Percentiles rank a stretch among this genome's conserved stretches.
These are phyloP conservation scores for Saprolegnia parasitica DNA, from an alignment of 352 stramenopile genomes.

Conservation along the genomic window DNA sequence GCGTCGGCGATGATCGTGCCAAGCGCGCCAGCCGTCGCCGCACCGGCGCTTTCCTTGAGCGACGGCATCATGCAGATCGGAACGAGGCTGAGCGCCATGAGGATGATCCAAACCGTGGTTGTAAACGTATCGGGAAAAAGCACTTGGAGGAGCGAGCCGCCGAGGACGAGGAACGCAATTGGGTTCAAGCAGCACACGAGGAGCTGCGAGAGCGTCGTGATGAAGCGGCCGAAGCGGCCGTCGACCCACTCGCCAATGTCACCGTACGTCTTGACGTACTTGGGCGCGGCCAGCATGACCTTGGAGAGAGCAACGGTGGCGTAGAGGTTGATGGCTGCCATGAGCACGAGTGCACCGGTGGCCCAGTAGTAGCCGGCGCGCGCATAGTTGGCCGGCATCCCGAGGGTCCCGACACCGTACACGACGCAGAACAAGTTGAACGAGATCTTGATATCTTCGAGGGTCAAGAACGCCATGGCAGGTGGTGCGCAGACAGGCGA, in stretches of 20 bases:
- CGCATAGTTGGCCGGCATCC: slow-evolving; percentile 32
- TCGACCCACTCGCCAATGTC: too few relatives aligned
- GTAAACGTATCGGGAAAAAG: slow-evolving; percentile 21
- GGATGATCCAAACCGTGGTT: slow-evolving; percentile 24
- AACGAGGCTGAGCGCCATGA: slow-evolving; percentile 26
- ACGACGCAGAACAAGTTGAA: slow-evolving; percentile 32
- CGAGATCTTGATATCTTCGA: slow-evolving; percentile 31
- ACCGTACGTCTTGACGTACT: slow-evolving; percentile 21
- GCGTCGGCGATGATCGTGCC: slow-evolving; percentile 24
- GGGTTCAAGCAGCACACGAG: slow-evolving; percentile 18
- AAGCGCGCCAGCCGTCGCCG: slow-evolving; percentile 19
- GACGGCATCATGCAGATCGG: slow-evolving; percentile 28
- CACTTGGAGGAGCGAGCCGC: neutral
- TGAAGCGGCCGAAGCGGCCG: slow-evolving; percentile 17
- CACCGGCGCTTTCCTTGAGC: slow-evolving; percentile 27
- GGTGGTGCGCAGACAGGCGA: neutral
- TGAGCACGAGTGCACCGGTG: slow-evolving; percentile 26
- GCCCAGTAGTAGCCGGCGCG: too few relatives aligned
- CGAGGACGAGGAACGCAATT: slow-evolving; percentile 26
- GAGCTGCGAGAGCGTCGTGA: slow-evolving; percentile 22
- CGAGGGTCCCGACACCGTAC: slow-evolving; percentile 32
- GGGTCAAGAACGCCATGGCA: slow-evolving; percentile 27
- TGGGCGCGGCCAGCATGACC: slow-evolving; percentile 25
- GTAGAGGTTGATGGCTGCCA: slow-evolving; percentile 29
- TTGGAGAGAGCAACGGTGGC: slow-evolving; percentile 20